Percentiles rank a stretch among this genome's conserved stretches.
Evolutionary conservation across 257 asterid species (phyloP).

Genomic region (Nicotiana sylvestris): DNA sequence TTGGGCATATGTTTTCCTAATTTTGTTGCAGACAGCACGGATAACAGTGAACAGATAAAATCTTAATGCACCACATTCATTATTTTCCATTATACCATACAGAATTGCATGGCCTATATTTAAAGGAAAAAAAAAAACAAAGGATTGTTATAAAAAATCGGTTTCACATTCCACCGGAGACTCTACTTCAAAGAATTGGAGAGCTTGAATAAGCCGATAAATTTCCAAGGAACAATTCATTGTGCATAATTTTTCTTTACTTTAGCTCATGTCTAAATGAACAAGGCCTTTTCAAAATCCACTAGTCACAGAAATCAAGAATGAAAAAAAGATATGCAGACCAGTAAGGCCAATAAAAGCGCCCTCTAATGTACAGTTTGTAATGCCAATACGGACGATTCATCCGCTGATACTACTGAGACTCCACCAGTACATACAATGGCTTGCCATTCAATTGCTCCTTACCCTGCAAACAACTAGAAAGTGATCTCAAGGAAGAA

Average conservation of each 20-base stretch:
- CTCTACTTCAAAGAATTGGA: not conserved
- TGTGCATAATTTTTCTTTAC: not conserved
- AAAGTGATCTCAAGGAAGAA: not conserved
- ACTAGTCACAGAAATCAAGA: constrained; percentile 4
- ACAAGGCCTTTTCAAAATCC: constrained; percentile 8
- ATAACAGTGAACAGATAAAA: too few species aligned
- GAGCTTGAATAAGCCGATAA: not conserved
- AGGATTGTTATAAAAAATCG: not conserved
- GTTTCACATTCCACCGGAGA: not conserved
- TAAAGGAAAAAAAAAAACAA: too few species aligned
- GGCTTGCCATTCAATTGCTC: constrained; percentile 71
- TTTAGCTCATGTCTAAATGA: constrained; percentile 13
- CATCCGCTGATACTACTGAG: constrained; percentile 28
- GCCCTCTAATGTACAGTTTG: constrained; percentile 26
- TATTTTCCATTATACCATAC: too few species aligned
- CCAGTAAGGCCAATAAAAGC: constrained; percentile 6
- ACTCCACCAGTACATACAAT: constrained; percentile 65
- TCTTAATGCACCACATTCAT: too few species aligned
- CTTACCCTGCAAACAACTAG: constrained; percentile 43
- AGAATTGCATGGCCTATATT: too few species aligned
- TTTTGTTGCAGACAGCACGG: too few species aligned
- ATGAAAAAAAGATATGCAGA: not conserved
- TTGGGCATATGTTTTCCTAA: too few species aligned
- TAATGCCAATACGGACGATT: not conserved
- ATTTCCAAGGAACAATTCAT: not conserved